phyloP scores from a whole-genome alignment of 306 rosid genomes.

The Lathyrus sativus region DNA sequence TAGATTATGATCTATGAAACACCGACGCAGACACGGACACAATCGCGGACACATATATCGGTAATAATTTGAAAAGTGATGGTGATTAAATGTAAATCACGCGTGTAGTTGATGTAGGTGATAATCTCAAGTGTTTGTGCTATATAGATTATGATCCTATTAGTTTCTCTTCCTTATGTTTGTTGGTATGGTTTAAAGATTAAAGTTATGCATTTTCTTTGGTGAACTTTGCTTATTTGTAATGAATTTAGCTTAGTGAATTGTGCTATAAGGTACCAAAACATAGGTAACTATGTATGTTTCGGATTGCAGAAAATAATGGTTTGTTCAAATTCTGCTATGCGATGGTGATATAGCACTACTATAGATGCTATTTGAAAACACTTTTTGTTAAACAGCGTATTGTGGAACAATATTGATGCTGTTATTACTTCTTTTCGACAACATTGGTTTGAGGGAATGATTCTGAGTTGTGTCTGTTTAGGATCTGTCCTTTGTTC shows the following conservation, averaged over 20 bases:
- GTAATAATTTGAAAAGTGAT: neutral
- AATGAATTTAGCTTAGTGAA: neutral
- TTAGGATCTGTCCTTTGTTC: constrained; percentile 19
- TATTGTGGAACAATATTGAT: neutral
- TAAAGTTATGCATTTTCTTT: neutral
- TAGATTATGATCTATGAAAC: neutral
- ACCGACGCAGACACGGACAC: neutral
- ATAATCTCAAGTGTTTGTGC: neutral
- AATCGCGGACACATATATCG: neutral
- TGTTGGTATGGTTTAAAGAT: constrained; percentile 19
- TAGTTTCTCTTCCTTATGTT: neutral
- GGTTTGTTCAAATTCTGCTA: neutral
- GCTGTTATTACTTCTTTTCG: neutral
- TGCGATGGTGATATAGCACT: neutral
- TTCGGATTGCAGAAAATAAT: neutral
- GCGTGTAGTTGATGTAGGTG: neutral
- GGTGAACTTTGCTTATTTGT: no score
- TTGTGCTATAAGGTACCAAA: no score
- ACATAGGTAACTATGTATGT: no score
- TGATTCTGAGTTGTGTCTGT: constrained; percentile 6
- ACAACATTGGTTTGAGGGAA: neutral
- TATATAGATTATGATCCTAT: neutral
- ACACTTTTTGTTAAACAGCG: neutral
- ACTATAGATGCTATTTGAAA: neutral
- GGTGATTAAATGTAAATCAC: no score